phyloP scores from a whole-genome alignment of 2,329 filamentous ascomycete species.

The Exophiala lecanii-corni region DNA sequence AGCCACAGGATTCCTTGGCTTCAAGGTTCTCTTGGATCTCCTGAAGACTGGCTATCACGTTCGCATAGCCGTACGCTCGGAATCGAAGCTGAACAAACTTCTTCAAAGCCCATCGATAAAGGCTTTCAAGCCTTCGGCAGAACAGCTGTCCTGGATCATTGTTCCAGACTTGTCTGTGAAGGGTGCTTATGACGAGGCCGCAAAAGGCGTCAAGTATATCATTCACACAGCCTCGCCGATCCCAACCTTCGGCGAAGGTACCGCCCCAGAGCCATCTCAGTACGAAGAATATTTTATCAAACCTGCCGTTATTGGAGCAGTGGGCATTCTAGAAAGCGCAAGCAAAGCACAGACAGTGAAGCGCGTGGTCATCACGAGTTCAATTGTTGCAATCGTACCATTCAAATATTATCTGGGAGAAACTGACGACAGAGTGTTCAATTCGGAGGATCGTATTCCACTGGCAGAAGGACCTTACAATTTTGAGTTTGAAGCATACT shows the following conservation, averaged over 20 bases:
- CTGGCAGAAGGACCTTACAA: conserved; percentile 22
- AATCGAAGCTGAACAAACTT: conserved; percentile 19
- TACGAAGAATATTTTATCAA: conserved; percentile 43
- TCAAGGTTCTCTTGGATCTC: conserved; percentile 24
- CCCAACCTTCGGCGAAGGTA: conserved; percentile 4
- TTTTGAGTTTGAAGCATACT: conserved; percentile 35
- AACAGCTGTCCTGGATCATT: conserved; percentile 59
- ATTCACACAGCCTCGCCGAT: conserved; percentile 31
- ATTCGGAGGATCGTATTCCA: not conserved
- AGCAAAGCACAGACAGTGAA: conserved; percentile 64
- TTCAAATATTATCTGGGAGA: not conserved
- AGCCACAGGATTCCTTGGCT: conserved; percentile 28
- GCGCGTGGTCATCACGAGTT: conserved; percentile 67
- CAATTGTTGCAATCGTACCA: conserved; percentile 60
- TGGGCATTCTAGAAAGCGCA: conserved; percentile 54
- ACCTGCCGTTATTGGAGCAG: conserved; percentile 60
- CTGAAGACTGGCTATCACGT: conserved; percentile 27
- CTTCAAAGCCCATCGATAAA: conserved; percentile 7
- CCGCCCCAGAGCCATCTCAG: not conserved
- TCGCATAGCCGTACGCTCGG: conserved; percentile 27
- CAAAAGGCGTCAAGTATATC: conserved; percentile 43
- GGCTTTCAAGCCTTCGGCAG: conserved; percentile 25
- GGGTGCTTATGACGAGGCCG: conserved; percentile 66
- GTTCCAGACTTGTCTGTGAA: conserved; percentile 68
- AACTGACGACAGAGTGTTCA: not conserved